phyloP scores from a whole-genome alignment of 2,329 filamentous ascomycete species.

The Epichloe bromicola region DNA sequence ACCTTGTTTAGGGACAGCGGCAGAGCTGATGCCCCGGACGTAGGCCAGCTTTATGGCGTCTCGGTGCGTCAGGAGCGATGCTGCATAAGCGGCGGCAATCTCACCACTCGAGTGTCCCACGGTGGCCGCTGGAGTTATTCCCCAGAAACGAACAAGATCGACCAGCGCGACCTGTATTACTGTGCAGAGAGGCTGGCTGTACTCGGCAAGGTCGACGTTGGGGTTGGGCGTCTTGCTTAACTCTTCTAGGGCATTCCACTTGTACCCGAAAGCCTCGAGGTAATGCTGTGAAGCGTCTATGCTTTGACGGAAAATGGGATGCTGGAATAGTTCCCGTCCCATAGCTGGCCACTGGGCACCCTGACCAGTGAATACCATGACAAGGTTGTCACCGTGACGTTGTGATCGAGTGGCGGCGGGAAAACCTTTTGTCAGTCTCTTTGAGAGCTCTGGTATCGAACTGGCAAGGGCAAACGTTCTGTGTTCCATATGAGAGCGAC shows the following conservation, averaged over 20 bases:
- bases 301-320: not conserved
- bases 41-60: constrained; percentile 7
- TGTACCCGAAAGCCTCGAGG: not conserved
- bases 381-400: no score
- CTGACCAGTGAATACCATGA: constrained; percentile 17
- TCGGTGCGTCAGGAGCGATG: constrained; percentile 12
- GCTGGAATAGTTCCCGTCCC: not conserved
- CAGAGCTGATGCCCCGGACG: constrained; percentile 7
- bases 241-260: not conserved
- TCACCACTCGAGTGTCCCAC: constrained; percentile 21
- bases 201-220: constrained; percentile 3
- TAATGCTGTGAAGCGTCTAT: not conserved
- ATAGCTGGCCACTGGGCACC: constrained; percentile 18
- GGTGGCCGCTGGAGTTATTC: constrained; percentile 13
- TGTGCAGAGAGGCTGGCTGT: constrained; percentile 21
- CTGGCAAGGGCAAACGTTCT: no score
- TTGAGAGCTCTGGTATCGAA: no score
- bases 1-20: constrained; percentile 5
- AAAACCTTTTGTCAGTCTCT: no score
- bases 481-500: no score
- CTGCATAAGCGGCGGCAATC: constrained; percentile 20
- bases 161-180: constrained; percentile 25
- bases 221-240: not conserved
- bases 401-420: no score
- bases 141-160: constrained; percentile 15